These are phyloP conservation scores for Zarea fungicola DNA, from an alignment of 2,329 filamentous ascomycete genomes.

Conservation along the genomic window DNA sequence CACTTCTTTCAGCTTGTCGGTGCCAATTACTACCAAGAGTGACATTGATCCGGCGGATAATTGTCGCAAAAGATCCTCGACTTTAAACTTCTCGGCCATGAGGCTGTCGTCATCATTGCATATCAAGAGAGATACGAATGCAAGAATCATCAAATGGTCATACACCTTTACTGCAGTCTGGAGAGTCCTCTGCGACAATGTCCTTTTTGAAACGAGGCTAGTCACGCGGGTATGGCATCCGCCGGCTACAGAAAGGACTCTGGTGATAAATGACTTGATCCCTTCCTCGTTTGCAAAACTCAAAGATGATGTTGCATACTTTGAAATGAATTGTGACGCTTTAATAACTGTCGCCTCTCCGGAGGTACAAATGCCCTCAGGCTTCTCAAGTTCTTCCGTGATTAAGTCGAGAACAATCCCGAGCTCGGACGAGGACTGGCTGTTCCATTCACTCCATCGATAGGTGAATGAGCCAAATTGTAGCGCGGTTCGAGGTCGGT, in stretches of 20 bases:
- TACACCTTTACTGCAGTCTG: slow-evolving; percentile 21
- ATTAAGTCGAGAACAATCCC: slow-evolving; percentile 58
- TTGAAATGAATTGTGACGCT: slow-evolving; percentile 40
- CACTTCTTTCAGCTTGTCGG: slow-evolving; percentile 37
- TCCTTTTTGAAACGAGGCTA: not conserved
- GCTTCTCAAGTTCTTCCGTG: slow-evolving; percentile 37
- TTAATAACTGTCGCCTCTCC: slow-evolving; percentile 23
- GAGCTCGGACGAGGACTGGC: slow-evolving; percentile 54
- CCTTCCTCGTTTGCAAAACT: slow-evolving; percentile 31
- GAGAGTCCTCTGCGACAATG: slow-evolving; percentile 12
- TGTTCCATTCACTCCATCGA: slow-evolving; percentile 53
- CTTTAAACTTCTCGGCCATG: slow-evolving; percentile 33
- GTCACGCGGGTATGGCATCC: slow-evolving; percentile 34
- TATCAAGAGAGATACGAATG: slow-evolving; percentile 35
- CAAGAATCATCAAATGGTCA: slow-evolving; percentile 27
- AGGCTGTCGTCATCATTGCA: slow-evolving; percentile 32
- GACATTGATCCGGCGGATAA: slow-evolving; percentile 34
- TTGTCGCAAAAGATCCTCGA: slow-evolving; percentile 45
- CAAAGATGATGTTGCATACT: slow-evolving; percentile 41
- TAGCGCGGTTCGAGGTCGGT: slow-evolving; percentile 35
- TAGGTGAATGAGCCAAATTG: slow-evolving; percentile 44
- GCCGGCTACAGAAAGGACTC: slow-evolving; percentile 38
- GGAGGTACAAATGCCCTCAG: not conserved
- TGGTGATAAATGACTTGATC: slow-evolving; percentile 37
- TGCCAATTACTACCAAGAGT: slow-evolving; percentile 37